Evolutionary conservation across 2,329 filamentous ascomycete species (phyloP).

Genomic region (Colletotrichum lindemuthianum): DNA sequence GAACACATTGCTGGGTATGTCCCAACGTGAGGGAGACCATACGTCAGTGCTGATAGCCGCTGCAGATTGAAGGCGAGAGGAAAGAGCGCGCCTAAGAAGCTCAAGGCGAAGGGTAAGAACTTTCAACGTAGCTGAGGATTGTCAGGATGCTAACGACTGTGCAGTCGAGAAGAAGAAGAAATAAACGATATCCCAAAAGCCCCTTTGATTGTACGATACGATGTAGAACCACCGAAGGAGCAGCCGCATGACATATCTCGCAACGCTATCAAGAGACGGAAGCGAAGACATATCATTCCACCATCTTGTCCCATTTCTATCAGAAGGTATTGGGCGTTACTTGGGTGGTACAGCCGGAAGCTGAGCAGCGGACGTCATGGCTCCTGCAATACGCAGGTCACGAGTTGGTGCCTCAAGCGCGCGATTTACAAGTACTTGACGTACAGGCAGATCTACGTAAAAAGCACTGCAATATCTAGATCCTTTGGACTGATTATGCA

Average conservation of each 20-base stretch:
- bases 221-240: constrained; percentile 20
- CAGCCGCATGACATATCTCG: background rate
- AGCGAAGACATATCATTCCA: too few species aligned
- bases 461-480: too few species aligned
- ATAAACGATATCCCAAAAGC: constrained; percentile 29
- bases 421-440: too few species aligned
- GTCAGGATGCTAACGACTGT: constrained; percentile 42
- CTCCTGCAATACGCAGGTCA: too few species aligned
- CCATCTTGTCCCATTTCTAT: too few species aligned
- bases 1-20: constrained; percentile 76
- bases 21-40: background rate
- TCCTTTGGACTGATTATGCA: too few species aligned
- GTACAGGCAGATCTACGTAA: too few species aligned
- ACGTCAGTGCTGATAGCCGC: constrained; percentile 16
- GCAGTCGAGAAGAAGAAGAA: constrained; percentile 55
- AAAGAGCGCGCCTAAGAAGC: constrained; percentile 91
- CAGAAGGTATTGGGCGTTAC: too few species aligned
- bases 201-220: constrained; percentile 29
- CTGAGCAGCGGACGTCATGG: too few species aligned
- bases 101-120: constrained; percentile 61
- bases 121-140: background rate
- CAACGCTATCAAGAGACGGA: background rate
- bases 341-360: too few species aligned
- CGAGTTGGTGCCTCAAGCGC: too few species aligned
- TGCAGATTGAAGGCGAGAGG: constrained; percentile 78